Percentiles rank a stretch among this genome's conserved stretches.
Evolutionary conservation across 345 rosid species (phyloP).

Genomic region (Barbarea vulgaris): DNA sequence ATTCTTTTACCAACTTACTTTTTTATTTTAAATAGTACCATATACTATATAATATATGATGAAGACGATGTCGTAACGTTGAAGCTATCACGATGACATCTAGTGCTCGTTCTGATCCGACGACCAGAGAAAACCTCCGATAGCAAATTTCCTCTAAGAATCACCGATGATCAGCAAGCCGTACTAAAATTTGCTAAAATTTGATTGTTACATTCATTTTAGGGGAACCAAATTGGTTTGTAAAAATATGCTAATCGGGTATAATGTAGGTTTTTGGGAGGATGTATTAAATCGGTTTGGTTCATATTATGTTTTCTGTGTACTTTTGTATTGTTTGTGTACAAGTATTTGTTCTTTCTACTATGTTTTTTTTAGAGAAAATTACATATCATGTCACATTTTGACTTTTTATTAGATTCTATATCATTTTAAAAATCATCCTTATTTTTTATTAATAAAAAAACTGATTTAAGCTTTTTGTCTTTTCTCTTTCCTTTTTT

Average conservation of each 20-base stretch:
- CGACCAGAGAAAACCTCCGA: slow-evolving; percentile 76
- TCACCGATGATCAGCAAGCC: slow-evolving; percentile 54
- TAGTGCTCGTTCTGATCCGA: slow-evolving; percentile 17
- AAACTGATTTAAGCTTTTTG: no score
- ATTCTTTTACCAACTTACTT: neutral
- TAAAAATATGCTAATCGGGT: neutral
- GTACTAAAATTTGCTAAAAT: slow-evolving; percentile 37
- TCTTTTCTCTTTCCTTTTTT: no score
- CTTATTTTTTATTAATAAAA: no score
- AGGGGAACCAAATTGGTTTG: neutral
- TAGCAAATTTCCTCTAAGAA: slow-evolving; percentile 53
- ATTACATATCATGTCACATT: no score
- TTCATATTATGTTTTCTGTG: neutral
- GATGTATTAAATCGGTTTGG: neutral
- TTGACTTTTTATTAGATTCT: no score
- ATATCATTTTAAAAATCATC: no score
- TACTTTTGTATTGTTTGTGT: neutral
- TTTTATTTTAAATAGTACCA: neutral
- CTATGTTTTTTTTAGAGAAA: no score
- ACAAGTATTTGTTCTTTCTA: neutral
- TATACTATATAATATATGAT: slow-evolving; percentile 1
- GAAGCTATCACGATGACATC: slow-evolving; percentile 4
- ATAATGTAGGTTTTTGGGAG: neutral
- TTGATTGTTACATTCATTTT: neutral
- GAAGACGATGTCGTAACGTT: neutral